Base-by-base conservation (phyloP, 78 protist genomes). In the Goniomonas avonlea region DNA sequence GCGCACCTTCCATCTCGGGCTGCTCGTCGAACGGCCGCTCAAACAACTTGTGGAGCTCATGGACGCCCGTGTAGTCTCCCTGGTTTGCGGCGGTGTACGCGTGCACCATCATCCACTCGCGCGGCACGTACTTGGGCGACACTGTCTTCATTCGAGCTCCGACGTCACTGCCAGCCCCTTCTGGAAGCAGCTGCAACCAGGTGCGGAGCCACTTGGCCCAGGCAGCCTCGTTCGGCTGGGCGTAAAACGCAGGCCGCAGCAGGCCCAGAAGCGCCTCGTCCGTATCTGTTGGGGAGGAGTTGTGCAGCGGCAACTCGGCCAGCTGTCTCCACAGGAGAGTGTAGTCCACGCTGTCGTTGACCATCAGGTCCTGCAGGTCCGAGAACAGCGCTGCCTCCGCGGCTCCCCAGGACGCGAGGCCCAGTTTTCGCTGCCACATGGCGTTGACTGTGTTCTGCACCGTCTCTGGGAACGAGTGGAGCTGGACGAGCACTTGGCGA, bases 41-140 rank as follows among this genome's bases (percentile, higher is more conserved):
- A 38, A 58, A 58, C 25, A 58, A 38, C 18, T 31, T n/a, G 20
- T 3, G 41, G 66, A 31, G 66, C 39, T 0, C 20, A 1, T 5
- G 41, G 29, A 53, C 15, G 55, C 3, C 35, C 50, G 27, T 5
- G 55, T 17, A 39, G 70, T 74, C 80, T 38, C 61, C 82, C 20
- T 29, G 27, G 32, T 25, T 27, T 5, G 74, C 73, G 27, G 47
- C 58, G 11, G 27, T 21, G 63, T 63, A 59, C 38, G 74, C 82
- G 18, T 3, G 31, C n/a, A 63, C 82, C n/a, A 77, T 60, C 82
- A 77, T 77, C 82, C 82, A 77, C 82, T 77, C 82, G 35, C 82
- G 82, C 65, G 82, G 73, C 55, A 77, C 70, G 70, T 31, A 58
- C 80, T 61, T 77, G 34, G 82, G 82, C 61, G 41, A 43, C 73